These are phyloP conservation scores for Carex littledalei DNA, from an alignment of 176 grass and related monocot species.

Conservation along the genomic window DNA sequence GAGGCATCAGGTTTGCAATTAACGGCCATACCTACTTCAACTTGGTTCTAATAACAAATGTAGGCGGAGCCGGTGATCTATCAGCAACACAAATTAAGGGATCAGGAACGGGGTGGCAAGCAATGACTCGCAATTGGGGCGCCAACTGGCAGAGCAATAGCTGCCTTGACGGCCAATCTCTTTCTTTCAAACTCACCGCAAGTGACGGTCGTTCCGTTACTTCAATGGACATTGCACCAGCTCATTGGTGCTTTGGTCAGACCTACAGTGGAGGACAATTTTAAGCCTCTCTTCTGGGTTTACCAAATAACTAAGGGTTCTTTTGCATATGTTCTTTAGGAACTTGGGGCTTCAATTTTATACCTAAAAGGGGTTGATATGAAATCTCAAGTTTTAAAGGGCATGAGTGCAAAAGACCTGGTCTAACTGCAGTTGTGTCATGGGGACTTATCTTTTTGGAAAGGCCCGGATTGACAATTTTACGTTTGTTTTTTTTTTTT, in stretches of 20 bases:
- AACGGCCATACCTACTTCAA: slow-evolving; percentile 78
- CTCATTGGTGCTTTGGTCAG: slow-evolving; percentile 70
- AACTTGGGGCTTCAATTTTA: neutral
- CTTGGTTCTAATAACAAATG: slow-evolving; percentile 67
- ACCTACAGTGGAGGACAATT: slow-evolving; percentile 68
- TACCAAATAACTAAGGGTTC: slow-evolving; percentile 10
- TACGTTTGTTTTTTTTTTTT: slow-evolving; percentile 4
- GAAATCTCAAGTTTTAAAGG: neutral
- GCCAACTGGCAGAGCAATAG: slow-evolving; percentile 82
- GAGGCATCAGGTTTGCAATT: slow-evolving; percentile 61
- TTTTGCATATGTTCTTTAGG: slow-evolving; percentile 8
- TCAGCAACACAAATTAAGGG: slow-evolving; percentile 42
- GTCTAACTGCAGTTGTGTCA: slow-evolving; percentile 23
- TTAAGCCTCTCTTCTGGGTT: slow-evolving; percentile 7
- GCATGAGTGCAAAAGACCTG: neutral
- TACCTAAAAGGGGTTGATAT: neutral
- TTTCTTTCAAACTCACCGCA: slow-evolving; percentile 64
- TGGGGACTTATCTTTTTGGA: slow-evolving; percentile 19
- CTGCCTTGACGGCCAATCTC: slow-evolving; percentile 39
- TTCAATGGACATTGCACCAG: slow-evolving; percentile 44
- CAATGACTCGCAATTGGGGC: slow-evolving; percentile 65
- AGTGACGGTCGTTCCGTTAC: slow-evolving; percentile 44
- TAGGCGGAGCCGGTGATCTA: slow-evolving; percentile 62
- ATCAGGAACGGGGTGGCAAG: slow-evolving; percentile 39
- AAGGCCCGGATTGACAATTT: neutral